Evolutionary conservation across 179 eudicot genomes (phyloP), one percentile per base, ranked within the genome.

Genomic region (Silene vulgaris): DNA sequence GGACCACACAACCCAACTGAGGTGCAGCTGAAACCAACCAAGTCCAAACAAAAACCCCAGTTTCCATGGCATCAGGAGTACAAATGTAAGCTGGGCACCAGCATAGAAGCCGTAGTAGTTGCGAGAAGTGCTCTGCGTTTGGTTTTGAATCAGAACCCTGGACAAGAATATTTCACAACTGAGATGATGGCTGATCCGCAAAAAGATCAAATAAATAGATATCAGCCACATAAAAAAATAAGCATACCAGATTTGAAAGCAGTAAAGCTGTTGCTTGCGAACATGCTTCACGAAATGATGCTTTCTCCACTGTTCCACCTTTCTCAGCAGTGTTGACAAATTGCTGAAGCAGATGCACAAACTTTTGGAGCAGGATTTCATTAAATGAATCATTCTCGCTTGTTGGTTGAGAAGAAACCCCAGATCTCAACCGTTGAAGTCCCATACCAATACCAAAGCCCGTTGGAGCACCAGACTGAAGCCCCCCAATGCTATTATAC

Each of bases 21-120:
- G 99, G 97, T 74, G 99, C 97, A 82, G 99, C 96, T 74, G 99
- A 89, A 80, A 93, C 98, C 78, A 96, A 84, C 99, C 99, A 96
- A 71, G 98, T 91, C 99, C 99, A 96, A 72, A 96, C 86, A 80
- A 89, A 96, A 73, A 96, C 86, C 69, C 98, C 99, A 77, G 98
- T 96, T 82, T 96, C 99, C 93, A 96, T 90, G 29, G 99, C 97
- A 78, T 96, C 96, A 67, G 86, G 89, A 65, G 99, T 93, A 71
- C 90, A 88, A 67, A 96, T 91, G 80, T 93, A 96, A 69, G 98
- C 99, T 67, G 99, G 99, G 82, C 99, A 93, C 99, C 99, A 93
- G 89, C 99, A 96, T 79, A 96, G 87, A 83, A 96, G 98, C 57
- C 99, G 96, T 71, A 96, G 80, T 69, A 96, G 90, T 83, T 96